Evolutionary conservation across 2,329 filamentous ascomycete species (phyloP), one percentile per base, ranked within the genome.

Genomic region (Hirsutella rhossiliensis): DNA sequence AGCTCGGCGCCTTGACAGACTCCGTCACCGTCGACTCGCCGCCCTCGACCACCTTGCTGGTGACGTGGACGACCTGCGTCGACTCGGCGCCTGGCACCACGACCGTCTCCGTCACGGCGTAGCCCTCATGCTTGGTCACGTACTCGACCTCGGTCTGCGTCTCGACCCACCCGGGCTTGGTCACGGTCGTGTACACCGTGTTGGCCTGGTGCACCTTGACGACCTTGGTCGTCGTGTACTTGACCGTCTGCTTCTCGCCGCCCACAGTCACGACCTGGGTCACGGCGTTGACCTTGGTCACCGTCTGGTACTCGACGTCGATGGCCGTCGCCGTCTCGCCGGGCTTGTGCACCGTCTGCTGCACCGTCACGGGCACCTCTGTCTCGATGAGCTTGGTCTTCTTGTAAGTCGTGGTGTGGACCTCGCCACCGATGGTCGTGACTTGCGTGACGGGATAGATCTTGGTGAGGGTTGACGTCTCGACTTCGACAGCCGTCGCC

Each of bases 31-130:
- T 58, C 15, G 50, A 52, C 18, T 56, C 58, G 23, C 56, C 54
- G 27, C 62, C 59, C 13, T 58, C 44, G 20, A 62, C 48, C n/a
- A 65, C 58, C n/a, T 61, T 61, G 38, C 67, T 49, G 12, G 68
- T 72, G 7, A 62, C 60, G 11, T 63, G 19, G 17, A 42, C 61
- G 30, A 67, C 54, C 43, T 65, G 53, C 43, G 61, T 65, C 31
- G 65, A 47, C 17, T 61, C 56, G 55, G 57, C 45, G 47, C 66
- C 52, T 38, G 62, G 57, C 11, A 66, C 53, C 20, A 58, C 59
- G 3, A 64, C 53, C 7, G 65, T 69, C 54, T 66, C 57, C 3
- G 68, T 72, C 13, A 72, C 53, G 9, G 68, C 65, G 54, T 65
- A 69, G 13, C 71, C 56, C 15, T 59, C 62, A 13, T 69, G 73